Evolutionary conservation across 169 alveolate genomes (phyloP).

Genomic region (Cryptosporidium ubiquitum): DNA sequence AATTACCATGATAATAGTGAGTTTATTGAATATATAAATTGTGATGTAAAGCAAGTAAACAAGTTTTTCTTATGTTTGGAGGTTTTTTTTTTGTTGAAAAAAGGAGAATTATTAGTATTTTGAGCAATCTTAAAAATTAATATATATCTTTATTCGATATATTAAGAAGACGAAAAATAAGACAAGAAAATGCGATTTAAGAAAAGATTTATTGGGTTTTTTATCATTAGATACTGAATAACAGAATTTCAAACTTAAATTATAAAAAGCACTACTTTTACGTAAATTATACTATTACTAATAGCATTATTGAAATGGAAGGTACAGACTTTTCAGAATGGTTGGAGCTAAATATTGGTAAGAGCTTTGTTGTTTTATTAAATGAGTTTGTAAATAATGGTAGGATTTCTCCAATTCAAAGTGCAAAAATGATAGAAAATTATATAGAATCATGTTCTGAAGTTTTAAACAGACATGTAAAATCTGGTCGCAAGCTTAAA

Average conservation of each 20-base stretch:
- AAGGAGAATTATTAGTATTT: neutral
- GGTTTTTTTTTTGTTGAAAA: no score
- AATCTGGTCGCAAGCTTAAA: slow-evolving; percentile 45
- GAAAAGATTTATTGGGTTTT: neutral
- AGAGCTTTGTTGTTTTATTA: slow-evolving; percentile 18
- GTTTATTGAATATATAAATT: no score
- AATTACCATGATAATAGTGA: neutral
- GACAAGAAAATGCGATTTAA: neutral
- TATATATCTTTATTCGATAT: neutral
- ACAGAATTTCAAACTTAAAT: neutral
- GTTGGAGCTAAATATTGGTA: slow-evolving; percentile 59
- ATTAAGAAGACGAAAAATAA: no score
- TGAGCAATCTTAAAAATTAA: neutral
- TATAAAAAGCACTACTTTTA: neutral
- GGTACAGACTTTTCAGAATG: slow-evolving; percentile 48
- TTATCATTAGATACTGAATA: neutral
- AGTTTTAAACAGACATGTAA: slow-evolving; percentile 16
- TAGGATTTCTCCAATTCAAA: slow-evolving; percentile 13
- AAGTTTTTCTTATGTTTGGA: no score
- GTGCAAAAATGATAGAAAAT: slow-evolving; percentile 35
- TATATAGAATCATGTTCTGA: slow-evolving; percentile 35
- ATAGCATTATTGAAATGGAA: neutral
- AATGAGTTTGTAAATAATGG: slow-evolving; percentile 44
- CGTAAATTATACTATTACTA: neutral
- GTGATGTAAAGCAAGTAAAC: neutral